These are phyloP conservation scores for Puya raimondii DNA, from an alignment of 176 grass and related monocot species.

Conservation along the genomic window DNA sequence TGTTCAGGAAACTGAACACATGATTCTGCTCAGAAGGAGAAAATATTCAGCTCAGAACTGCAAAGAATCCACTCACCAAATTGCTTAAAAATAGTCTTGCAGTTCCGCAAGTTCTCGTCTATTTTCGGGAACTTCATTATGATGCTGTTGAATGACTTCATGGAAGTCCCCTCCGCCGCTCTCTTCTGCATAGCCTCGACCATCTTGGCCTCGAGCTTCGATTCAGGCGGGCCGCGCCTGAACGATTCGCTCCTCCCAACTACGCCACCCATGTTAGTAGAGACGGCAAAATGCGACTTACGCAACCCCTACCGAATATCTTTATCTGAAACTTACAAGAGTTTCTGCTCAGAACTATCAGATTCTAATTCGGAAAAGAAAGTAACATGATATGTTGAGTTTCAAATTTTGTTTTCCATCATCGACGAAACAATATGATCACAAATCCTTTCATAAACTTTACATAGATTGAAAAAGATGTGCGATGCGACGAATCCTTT, in stretches of 20 bases:
- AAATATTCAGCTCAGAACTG: no score
- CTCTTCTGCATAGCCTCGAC: slow-evolving; percentile 74
- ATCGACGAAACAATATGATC: not conserved
- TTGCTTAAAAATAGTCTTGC: slow-evolving; percentile 85
- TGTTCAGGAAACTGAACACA: no score
- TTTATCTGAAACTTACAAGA: slow-evolving; percentile 8
- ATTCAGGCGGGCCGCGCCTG: slow-evolving; percentile 24
- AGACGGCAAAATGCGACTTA: not conserved
- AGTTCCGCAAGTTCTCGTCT: slow-evolving; percentile 70
- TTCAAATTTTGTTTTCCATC: no score
- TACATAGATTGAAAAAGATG: no score
- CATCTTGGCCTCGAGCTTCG: slow-evolving; percentile 73
- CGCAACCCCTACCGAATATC: not conserved
- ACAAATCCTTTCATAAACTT: not conserved
- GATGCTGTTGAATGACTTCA: slow-evolving; percentile 72
- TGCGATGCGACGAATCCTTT: no score
- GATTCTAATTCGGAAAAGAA: not conserved
- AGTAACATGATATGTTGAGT: not conserved
- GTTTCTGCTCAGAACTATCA: not conserved
- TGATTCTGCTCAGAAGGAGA: no score
- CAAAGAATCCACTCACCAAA: slow-evolving; percentile 51
- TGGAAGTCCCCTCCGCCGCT: slow-evolving; percentile 42
- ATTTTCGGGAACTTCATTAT: slow-evolving; percentile 92
- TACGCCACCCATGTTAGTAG: slow-evolving; percentile 50
- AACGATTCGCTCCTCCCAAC: slow-evolving; percentile 40